Conservation (phyloP, 257 asterid species). For the Scutellaria baicalensis region DNA sequence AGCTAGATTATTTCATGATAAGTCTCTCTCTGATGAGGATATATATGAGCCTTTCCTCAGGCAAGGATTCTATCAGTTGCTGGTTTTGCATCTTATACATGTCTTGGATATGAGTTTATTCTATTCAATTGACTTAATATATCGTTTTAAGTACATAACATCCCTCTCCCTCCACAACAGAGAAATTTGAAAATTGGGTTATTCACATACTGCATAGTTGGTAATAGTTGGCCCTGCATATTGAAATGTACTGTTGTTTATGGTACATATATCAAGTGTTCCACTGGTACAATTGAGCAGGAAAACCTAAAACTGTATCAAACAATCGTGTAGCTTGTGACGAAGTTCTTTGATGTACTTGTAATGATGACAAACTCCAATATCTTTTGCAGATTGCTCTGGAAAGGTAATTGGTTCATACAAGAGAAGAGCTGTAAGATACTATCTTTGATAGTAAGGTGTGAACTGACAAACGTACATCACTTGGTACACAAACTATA, state of each 20-base stretch:
- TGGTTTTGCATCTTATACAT: background rate
- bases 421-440: slow-evolving; percentile 88
- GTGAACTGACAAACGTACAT: background rate
- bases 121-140: background rate
- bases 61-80: slow-evolving; percentile 28
- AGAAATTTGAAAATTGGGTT: background rate
- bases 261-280: background rate
- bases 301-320: slow-evolving; percentile 2
- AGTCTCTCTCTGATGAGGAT: slow-evolving; percentile 58
- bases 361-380: slow-evolving; percentile 8
- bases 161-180: background rate
- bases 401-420: slow-evolving; percentile 84
- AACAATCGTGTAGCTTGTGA: background rate
- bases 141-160: background rate
- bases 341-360: slow-evolving; percentile 2
- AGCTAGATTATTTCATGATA: slow-evolving; percentile 70
- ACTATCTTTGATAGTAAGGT: slow-evolving; percentile 70
- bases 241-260: background rate
- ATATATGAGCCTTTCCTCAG: slow-evolving; percentile 77
- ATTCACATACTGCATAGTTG: background rate
- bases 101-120: background rate
- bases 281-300: background rate
- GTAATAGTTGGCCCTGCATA: background rate
- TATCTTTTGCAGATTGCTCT: slow-evolving; percentile 53
- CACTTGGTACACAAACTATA: background rate